Evolutionary conservation across 2,329 filamentous ascomycete genomes (phyloP).

Genomic region (Fusarium sublunatum): DNA sequence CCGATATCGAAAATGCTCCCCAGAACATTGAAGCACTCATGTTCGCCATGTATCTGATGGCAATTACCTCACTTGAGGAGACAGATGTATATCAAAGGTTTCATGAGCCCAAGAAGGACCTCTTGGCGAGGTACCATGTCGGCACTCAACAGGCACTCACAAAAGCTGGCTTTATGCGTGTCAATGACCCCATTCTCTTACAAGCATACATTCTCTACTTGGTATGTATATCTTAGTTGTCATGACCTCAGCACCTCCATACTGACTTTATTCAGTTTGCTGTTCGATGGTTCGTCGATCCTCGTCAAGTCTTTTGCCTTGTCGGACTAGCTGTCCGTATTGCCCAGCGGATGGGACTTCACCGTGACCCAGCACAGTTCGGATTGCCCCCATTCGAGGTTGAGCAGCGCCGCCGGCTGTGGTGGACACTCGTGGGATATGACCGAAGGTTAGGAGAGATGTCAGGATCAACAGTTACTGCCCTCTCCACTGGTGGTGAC

Average conservation of each 20-base stretch:
- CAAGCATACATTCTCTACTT: slow-evolving; percentile 76
- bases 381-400: slow-evolving; percentile 69
- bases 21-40: slow-evolving; percentile 73
- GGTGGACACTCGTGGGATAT: slow-evolving; percentile 78
- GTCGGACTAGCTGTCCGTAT: slow-evolving; percentile 75
- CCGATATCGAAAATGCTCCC: slow-evolving; percentile 64
- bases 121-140: slow-evolving; percentile 65
- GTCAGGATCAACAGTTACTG: slow-evolving; percentile 67
- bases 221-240: slow-evolving; percentile 56
- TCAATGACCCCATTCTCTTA: slow-evolving; percentile 71
- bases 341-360: slow-evolving; percentile 75
- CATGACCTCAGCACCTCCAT: not conserved
- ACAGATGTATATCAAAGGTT: slow-evolving; percentile 66
- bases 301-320: slow-evolving; percentile 60
- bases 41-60: slow-evolving; percentile 73
- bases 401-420: slow-evolving; percentile 76
- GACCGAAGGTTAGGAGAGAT: slow-evolving; percentile 77
- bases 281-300: slow-evolving; percentile 69
- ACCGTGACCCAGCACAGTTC: slow-evolving; percentile 68
- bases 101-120: slow-evolving; percentile 61
- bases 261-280: slow-evolving; percentile 47
- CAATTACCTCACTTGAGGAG: slow-evolving; percentile 68
- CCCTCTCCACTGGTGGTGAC: slow-evolving; percentile 64
- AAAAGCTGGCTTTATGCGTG: slow-evolving; percentile 74
- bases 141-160: slow-evolving; percentile 73